Evolutionary conservation across 2,329 filamentous ascomycete genomes (phyloP).

Genomic region (Hypoxylon sp.): DNA sequence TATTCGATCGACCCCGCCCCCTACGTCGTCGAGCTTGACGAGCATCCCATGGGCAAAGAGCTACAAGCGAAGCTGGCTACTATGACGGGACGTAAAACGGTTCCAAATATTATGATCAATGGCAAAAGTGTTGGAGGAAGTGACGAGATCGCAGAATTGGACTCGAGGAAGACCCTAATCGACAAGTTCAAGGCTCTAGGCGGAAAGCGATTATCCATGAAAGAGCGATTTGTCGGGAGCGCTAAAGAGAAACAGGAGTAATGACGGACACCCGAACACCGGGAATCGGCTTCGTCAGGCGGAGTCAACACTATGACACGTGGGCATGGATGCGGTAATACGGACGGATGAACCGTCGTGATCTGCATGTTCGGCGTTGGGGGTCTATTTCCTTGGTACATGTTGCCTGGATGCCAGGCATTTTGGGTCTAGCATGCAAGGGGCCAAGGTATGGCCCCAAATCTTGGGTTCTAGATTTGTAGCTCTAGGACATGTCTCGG

Average conservation of each 20-base stretch:
- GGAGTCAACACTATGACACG: slow-evolving; percentile 9
- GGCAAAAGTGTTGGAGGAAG: slow-evolving; percentile 89
- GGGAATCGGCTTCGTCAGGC: slow-evolving; percentile 5
- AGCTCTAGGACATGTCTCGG: slow-evolving; percentile 11
- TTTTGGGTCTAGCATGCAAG: slow-evolving; percentile 13
- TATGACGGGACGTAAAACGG: slow-evolving; percentile 82
- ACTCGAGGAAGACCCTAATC: slow-evolving; percentile 71
- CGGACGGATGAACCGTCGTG: slow-evolving; percentile 19
- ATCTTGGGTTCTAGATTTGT: slow-evolving; percentile 12
- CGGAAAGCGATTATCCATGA: slow-evolving; percentile 67
- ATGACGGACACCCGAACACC: slow-evolving; percentile 2
- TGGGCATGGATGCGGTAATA: slow-evolving; percentile 33
- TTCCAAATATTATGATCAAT: slow-evolving; percentile 91
- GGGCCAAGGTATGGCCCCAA: slow-evolving; percentile 14
- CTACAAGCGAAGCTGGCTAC: slow-evolving; percentile 77
- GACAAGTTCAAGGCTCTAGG: slow-evolving; percentile 78
- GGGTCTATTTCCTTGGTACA: slow-evolving; percentile 24
- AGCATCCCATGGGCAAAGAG: slow-evolving; percentile 75
- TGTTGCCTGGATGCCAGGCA: slow-evolving; percentile 12
- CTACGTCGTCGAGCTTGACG: slow-evolving; percentile 89
- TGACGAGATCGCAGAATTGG: slow-evolving; percentile 81
- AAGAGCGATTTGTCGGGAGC: slow-evolving; percentile 54
- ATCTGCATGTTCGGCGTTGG: slow-evolving; percentile 39
- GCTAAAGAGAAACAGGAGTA: slow-evolving; percentile 34
- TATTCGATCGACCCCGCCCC: slow-evolving; percentile 86